Base-by-base conservation (phyloP, 495 filamentous ascomycete species). In the Lophium mytilinum region DNA sequence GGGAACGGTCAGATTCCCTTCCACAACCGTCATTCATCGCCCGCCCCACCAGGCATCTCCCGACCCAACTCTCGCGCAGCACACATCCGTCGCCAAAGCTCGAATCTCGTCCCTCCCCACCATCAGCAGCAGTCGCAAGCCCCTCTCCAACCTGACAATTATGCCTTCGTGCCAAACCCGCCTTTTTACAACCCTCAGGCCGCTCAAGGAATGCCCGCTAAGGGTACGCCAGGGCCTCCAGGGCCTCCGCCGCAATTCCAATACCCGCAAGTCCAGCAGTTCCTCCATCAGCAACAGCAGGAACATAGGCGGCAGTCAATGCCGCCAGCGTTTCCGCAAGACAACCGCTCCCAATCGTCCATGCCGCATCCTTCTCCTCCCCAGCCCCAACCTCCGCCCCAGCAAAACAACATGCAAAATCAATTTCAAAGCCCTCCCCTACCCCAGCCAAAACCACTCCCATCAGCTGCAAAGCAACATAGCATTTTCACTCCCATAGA, bases 401-500 rank as follows among this genome's bases (percentile, higher is more conserved):
- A 75, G 41, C 78, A 80, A 56, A 77, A 45, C 78, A 69, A 62
- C 76, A 75, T 72, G 41, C 78, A 80, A 56, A 77, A 48, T 78
- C 69, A 62, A 76, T 75, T 72, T 55, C 66, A 67, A 33, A 73
- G 70, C 57, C 76, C 76, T 18, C 70, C 68, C 55, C 57, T 76
- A 59, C 71, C 72, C 6, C 80, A 84, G 51, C 74, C 75, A 0
- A 91, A 89, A 66, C 85, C 87, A 21, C 71, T 87, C n/a, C 80
- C 85, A 12, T 56, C 63, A 12, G 54, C 66, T 17, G 82, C 83
- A 17, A 91, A 92, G 69, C 87, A 86, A 8, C 85, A 90, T 55
- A 96, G 90, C 70, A 97, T 97, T 52, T 97, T 96, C 64, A 98
- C 93, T 1, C 93, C 93, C 1, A 95, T 97, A 55, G 93, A 96